These are phyloP conservation scores for Glycine soja DNA, from an alignment of 306 rosid genomes.

Conservation along the genomic window DNA sequence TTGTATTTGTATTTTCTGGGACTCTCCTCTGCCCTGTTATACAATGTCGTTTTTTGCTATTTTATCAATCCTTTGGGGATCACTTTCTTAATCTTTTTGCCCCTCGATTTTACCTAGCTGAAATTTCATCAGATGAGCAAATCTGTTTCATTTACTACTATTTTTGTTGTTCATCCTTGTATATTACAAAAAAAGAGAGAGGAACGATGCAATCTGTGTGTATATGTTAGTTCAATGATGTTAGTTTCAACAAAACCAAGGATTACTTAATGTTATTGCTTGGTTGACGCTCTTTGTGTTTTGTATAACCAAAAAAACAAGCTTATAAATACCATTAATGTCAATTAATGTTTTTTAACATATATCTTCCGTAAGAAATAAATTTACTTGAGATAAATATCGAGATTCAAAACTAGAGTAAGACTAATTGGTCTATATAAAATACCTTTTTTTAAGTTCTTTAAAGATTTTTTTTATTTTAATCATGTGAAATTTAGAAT, in stretches of 20 bases:
- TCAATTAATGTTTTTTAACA: background rate
- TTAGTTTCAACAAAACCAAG: background rate
- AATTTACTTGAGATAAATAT: too few relatives aligned
- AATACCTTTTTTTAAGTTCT: too few relatives aligned
- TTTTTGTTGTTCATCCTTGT: too few relatives aligned
- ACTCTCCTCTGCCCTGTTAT: background rate
- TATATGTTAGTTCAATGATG: background rate
- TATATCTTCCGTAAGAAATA: too few relatives aligned
- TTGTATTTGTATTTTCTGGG: too few relatives aligned
- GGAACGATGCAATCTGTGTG: background rate
- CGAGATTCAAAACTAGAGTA: too few relatives aligned
- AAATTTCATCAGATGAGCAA: background rate
- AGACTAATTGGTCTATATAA: too few relatives aligned
- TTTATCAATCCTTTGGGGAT: background rate
- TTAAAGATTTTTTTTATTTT: too few relatives aligned
- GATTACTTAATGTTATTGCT: background rate
- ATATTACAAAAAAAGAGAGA: too few relatives aligned
- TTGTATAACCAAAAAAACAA: background rate
- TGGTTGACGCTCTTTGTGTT: background rate
- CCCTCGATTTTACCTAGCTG: background rate
- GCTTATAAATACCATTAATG: background rate
- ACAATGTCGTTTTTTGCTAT: slow-evolving; percentile 32
- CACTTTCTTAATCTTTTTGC: slow-evolving; percentile 6
- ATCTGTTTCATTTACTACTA: background rate
- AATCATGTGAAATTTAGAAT: too few relatives aligned